Conservation (phyloP, 208 protist species). For the Strigomonas galati region DNA sequence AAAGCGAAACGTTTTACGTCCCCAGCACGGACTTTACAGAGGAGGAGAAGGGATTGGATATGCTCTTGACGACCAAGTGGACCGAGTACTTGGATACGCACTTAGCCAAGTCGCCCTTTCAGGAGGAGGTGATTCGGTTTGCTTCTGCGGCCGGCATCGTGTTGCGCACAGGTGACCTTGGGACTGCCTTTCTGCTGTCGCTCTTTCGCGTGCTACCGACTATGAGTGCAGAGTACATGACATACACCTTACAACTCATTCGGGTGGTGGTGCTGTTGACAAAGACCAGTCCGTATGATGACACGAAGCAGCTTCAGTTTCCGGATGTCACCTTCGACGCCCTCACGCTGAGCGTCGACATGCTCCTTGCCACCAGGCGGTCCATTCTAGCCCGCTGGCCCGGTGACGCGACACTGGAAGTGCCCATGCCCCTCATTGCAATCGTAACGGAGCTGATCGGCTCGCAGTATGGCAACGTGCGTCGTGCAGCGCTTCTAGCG, state of each 20-base stretch:
- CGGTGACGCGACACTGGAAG: conserved; percentile 31
- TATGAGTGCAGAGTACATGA: conserved; percentile 17
- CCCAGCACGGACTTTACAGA: not conserved
- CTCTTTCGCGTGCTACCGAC: conserved; percentile 30
- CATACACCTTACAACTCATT: conserved; percentile 29
- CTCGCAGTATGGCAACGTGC: conserved; percentile 28
- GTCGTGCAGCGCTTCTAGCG: conserved; percentile 26
- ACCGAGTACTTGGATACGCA: conserved; percentile 11
- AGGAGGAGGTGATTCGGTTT: conserved; percentile 24
- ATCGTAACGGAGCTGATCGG: conserved; percentile 34
- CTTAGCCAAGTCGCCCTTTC: not conserved
- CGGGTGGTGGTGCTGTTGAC: conserved; percentile 40
- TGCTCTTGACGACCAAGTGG: conserved; percentile 21
- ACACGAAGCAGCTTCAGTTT: conserved; percentile 19
- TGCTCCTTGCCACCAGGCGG: conserved; percentile 25
- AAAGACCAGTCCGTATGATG: conserved; percentile 30
- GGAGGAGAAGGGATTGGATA: conserved; percentile 6
- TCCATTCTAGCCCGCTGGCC: conserved; percentile 31
- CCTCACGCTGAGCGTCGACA: conserved; percentile 22
- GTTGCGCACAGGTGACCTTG: conserved; percentile 38
- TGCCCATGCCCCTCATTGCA: conserved; percentile 34
- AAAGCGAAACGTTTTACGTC: too few relatives aligned
- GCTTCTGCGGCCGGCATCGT: conserved; percentile 34
- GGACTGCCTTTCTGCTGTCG: conserved; percentile 28
- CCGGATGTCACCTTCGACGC: conserved; percentile 22